Base-by-base conservation (phyloP, 2,329 filamentous ascomycete genomes). In the Neonectria sp. region DNA sequence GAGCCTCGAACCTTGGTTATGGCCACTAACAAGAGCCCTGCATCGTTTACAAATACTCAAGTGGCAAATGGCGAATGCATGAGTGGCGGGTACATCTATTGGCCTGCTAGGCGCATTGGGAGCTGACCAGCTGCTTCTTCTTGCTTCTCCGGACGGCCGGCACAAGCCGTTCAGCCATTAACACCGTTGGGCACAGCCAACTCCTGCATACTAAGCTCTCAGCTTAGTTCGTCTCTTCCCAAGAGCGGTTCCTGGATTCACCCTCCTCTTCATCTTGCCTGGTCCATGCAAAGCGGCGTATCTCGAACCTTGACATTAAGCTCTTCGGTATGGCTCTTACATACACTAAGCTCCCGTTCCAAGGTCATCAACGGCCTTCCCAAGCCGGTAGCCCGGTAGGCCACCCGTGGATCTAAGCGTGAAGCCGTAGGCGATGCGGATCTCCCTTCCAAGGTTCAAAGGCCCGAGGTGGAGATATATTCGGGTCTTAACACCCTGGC, bases 1-100 rank as follows among this genome's bases (percentile, higher is more conserved):
- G 52, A 67, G 68, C 53, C 56, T 62, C 55, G 62, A 45, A 46
- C 48, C n/a, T 61, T n/a, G 52, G 24, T 45, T 49, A 31, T 57
- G 31, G 31, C 21, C 33, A 6, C 51, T 37, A 53, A 25, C 45
- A 49, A 60, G 49, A 55, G 55, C 43, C 61, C 25, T 40, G 53
- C 58, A 37, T 61, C 21, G 51, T 25, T 53, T 45, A 15, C 35
- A 13, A 37, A 37, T 17, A 46, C 45, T 24, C 24, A 17, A n/a
- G 65, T 63, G 51, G 62, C 61, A 33, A 66, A 68, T 60, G 48
- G 51, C 29, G 49, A 35, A 15, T 35, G 31, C 29, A 11, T 9
- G 12, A 53, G 31, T 56, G 52, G 45, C 43, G 52, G 52, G 52
- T 63, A 43, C 17, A 56, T 13, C 33, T 12, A 37, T 17, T 15